Percentiles rank a stretch among this genome's conserved stretches.
These are phyloP conservation scores for Manihot esculenta DNA, from an alignment of 441 rosid species.

Conservation along the genomic window DNA sequence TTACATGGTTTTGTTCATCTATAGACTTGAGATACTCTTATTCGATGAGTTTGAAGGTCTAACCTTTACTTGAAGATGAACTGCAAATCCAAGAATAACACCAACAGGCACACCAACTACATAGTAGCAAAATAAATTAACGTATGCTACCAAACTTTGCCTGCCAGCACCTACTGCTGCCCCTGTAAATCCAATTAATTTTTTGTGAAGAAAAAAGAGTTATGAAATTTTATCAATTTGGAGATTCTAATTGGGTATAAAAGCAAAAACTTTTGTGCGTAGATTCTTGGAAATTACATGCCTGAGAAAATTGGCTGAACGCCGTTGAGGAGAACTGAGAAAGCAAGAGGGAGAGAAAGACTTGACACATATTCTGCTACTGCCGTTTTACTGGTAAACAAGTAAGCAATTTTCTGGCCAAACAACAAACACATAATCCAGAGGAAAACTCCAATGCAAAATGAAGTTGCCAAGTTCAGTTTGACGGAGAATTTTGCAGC, in stretches of 20 bases:
- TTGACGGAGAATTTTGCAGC: constrained; percentile 58
- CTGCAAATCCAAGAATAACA: constrained; percentile 35
- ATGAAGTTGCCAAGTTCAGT: constrained; percentile 40
- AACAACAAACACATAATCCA: constrained; percentile 46
- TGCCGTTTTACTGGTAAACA: constrained; percentile 47
- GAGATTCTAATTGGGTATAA: too few relatives aligned
- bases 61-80: constrained; percentile 30
- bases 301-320: constrained; percentile 63
- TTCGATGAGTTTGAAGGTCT: too few relatives aligned
- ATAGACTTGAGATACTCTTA: too few relatives aligned
- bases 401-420: constrained; percentile 38
- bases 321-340: constrained; percentile 59
- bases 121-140: constrained; percentile 41
- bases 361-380: constrained; percentile 43
- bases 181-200: constrained; percentile 35
- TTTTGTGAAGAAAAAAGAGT: not conserved
- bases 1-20: too few relatives aligned
- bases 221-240: too few relatives aligned
- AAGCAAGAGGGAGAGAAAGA: constrained; percentile 50
- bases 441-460: constrained; percentile 41
- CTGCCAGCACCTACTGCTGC: constrained; percentile 71
- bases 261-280: too few relatives aligned
- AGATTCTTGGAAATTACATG: not conserved
- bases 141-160: constrained; percentile 50
- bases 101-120: constrained; percentile 46